Base-by-base conservation (phyloP, 805 yeast genomes). In the Ogataea dorogensis region DNA sequence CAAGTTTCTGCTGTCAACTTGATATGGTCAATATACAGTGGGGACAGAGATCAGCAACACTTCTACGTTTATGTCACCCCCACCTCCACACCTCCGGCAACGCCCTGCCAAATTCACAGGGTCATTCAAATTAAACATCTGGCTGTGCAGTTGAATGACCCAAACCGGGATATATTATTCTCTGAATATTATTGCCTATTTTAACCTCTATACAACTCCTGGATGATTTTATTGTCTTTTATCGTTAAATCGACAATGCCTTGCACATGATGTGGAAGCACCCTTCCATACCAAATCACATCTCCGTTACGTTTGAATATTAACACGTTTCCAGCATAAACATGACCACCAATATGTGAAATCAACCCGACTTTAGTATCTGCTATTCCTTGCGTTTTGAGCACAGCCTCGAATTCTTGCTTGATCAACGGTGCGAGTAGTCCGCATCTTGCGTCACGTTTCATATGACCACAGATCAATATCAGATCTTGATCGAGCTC, bases 321-420 rank as follows among this genome's bases (percentile, higher is more conserved):
- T 2, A 85, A 62, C 10, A 86, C 76, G 51, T 86, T 86, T 0
- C 95, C 95, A 2, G 96, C 95, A 58, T 76, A 86, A 2, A 71
- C 85, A 55, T 86, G 96, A 0, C 96, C 96, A 1, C 95, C 94
- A 25, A 86, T 67, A 56, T 86, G 96, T 9, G 89, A 79, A 0
- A 82, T 65, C 5, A 73, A 51, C 0, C 86, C 88, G 21, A 80
- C 41, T 13, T 50, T 37, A 6, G 47, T 27, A 37, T 49, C 53
- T 24, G 30, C 8, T 3, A 24, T 34, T 8, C 40, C 40, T 13
- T 31, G 27, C 23, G 61, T 40, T 27, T 75, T 27, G 11, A 79
- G 45, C 1, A 72, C 76, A 19, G 35, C 42, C 17, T 53, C 55
- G 33, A 82, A 75, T 51, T 83, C 87, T 8, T 61, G 48, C 23